A percentile compares a stretch with the other conserved stretches of the same genome.
Evolutionary conservation across 1,139 yeast species (phyloP).

Genomic region (Suhomyces kunorum): DNA sequence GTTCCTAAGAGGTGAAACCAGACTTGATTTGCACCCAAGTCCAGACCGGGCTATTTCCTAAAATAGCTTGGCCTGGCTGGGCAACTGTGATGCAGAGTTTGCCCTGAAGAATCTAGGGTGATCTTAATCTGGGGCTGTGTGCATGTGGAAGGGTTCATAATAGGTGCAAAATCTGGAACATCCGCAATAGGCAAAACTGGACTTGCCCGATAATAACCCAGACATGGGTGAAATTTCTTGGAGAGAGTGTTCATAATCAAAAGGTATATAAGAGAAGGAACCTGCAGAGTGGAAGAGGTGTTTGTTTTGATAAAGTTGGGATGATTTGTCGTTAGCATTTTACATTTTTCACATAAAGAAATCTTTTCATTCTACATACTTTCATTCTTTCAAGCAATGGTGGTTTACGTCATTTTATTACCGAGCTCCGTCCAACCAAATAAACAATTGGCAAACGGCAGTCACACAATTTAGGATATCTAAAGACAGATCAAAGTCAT

Average conservation of each 20-base stretch:
- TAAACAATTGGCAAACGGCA: slow-evolving; percentile 6
- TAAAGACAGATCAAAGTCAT: slow-evolving; percentile 18
- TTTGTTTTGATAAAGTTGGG: too few relatives aligned
- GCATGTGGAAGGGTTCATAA: slow-evolving; percentile 2
- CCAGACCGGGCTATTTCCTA: too few relatives aligned
- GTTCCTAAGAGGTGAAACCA: too few relatives aligned
- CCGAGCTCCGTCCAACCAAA: slow-evolving; percentile 5
- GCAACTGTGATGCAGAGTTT: too few relatives aligned
- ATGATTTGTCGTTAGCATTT: too few relatives aligned
- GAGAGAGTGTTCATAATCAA: slow-evolving; percentile 6
- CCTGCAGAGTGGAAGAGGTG: not conserved
- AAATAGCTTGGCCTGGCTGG: too few relatives aligned
- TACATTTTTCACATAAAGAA: too few relatives aligned
- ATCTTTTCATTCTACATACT: not conserved
- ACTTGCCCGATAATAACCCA: not conserved
- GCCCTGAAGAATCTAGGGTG: too few relatives aligned
- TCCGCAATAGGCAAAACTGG: not conserved
- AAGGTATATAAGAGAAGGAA: not conserved
- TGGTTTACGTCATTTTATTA: not conserved
- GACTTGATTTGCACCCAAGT: slow-evolving; percentile 2
- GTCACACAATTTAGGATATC: slow-evolving; percentile 1
- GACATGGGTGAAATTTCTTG: slow-evolving; percentile 3
- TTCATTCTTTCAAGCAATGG: too few relatives aligned
- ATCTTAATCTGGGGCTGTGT: slow-evolving; percentile 3
- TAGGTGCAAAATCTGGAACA: not conserved